Evolutionary conservation across 2,329 filamentous ascomycete genomes (phyloP).

Genomic region (Venturia carpophila): DNA sequence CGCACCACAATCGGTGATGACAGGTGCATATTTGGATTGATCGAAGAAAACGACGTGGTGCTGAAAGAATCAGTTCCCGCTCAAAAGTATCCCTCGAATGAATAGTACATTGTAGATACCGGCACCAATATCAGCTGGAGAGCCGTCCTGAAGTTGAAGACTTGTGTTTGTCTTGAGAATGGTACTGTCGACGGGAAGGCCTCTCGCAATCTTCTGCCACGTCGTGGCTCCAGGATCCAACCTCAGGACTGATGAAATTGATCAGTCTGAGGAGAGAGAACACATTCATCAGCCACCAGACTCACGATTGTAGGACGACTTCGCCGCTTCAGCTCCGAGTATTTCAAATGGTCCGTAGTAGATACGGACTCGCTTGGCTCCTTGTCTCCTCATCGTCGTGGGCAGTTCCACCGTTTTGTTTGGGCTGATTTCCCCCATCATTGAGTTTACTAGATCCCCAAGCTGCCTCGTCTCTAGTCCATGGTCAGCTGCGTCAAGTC

Average conservation of each 20-base stretch:
- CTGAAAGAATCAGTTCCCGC: no score
- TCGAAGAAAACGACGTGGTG: conserved; percentile 12
- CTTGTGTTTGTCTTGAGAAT: background rate
- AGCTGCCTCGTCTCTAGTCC: background rate
- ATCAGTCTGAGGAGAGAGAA: background rate
- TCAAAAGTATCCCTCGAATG: no score
- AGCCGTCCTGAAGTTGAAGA: background rate
- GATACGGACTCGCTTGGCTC: conserved; percentile 3
- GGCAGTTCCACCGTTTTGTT: conserved; percentile 3
- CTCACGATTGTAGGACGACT: background rate
- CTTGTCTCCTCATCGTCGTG: conserved; percentile 2
- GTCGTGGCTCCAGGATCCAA: background rate
- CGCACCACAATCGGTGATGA: background rate
- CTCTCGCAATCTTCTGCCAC: background rate
- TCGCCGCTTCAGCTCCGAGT: background rate
- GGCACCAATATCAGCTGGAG: background rate
- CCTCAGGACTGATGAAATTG: background rate
- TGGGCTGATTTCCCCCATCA: conserved; percentile 1
- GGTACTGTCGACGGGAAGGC: background rate
- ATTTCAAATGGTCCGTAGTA: conserved; percentile 11
- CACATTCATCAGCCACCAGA: background rate
- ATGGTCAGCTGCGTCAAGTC: background rate
- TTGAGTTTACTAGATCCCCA: background rate
- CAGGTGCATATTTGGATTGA: background rate
- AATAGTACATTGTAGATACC: conserved; percentile 3